phyloP scores from a whole-genome alignment of 2,329 filamentous ascomycete genomes.

The Hysterium pulicare region DNA sequence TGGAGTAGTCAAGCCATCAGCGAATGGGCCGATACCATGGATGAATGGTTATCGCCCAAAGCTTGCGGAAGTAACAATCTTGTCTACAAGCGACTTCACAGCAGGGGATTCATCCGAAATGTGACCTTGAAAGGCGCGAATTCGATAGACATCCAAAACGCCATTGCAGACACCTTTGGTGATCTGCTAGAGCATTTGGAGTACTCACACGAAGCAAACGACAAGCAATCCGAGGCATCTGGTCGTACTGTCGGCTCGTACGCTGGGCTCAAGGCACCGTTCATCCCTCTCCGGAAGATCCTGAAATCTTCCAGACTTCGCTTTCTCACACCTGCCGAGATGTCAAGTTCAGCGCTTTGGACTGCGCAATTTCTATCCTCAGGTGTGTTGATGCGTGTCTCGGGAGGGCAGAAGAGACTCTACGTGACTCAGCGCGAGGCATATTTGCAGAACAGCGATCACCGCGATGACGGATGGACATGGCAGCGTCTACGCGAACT shows the following conservation, averaged over 20 bases:
- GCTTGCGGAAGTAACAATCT: conserved; percentile 62
- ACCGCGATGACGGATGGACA: conserved; percentile 54
- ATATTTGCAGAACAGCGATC: conserved; percentile 63
- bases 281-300: conserved; percentile 74
- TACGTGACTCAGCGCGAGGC: conserved; percentile 74
- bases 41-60: conserved; percentile 64
- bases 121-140: conserved; percentile 61
- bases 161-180: conserved; percentile 62
- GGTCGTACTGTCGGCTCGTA: conserved; percentile 18
- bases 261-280: conserved; percentile 62
- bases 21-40: conserved; percentile 44
- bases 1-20: conserved; percentile 49
- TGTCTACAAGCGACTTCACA: conserved; percentile 69
- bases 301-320: conserved; percentile 69
- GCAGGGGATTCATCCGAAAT: conserved; percentile 66
- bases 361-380: conserved; percentile 66
- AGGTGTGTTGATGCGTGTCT: conserved; percentile 69
- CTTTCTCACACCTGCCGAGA: conserved; percentile 68
- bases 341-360: conserved; percentile 71
- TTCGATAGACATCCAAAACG: conserved; percentile 64
- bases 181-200: conserved; percentile 42
- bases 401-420: conserved; percentile 59
- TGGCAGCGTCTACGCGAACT: conserved; percentile 68
- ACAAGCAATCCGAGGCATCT: conserved; percentile 5
- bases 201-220: conserved; percentile 25